These are phyloP conservation scores for Collybiopsis luxurians DNA, from an alignment of 768 basidiomycete species.

Conservation along the genomic window DNA sequence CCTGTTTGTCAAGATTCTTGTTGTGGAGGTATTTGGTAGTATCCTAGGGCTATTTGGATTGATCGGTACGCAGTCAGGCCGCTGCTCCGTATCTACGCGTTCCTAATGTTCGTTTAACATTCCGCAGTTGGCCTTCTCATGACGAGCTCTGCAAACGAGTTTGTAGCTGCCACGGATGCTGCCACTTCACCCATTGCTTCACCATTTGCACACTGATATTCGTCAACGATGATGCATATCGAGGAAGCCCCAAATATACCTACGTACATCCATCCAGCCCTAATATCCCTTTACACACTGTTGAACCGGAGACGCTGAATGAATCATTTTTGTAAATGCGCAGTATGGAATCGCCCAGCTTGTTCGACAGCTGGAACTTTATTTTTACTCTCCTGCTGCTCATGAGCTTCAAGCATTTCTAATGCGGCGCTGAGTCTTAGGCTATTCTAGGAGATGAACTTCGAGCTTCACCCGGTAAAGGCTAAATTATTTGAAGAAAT, in stretches of 20 bases:
- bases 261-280: neutral
- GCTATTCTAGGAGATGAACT: no score
- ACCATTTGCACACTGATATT: conserved; percentile 25
- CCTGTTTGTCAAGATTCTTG: conserved; percentile 93
- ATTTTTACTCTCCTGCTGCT: no score
- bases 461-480: no score
- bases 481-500: no score
- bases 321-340: no score
- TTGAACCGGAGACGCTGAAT: no score
- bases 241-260: neutral
- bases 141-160: conserved; percentile 63
- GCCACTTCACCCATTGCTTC: conserved; percentile 29
- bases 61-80: conserved; percentile 61
- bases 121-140: conserved; percentile 76
- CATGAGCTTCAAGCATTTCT: no score
- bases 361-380: no score
- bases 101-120: conserved; percentile 2
- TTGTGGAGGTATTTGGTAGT: conserved; percentile 93
- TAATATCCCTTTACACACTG: neutral
- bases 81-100: neutral
- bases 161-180: conserved; percentile 37
- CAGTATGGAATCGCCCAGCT: no score
- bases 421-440: no score
- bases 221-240: conserved; percentile 3
- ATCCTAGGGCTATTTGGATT: conserved; percentile 92